A percentile compares a stretch with the other conserved stretches of the same genome.
phyloP scores from a whole-genome alignment of 1,284 basidiomycete species.

The Ustilago bromivora region DNA sequence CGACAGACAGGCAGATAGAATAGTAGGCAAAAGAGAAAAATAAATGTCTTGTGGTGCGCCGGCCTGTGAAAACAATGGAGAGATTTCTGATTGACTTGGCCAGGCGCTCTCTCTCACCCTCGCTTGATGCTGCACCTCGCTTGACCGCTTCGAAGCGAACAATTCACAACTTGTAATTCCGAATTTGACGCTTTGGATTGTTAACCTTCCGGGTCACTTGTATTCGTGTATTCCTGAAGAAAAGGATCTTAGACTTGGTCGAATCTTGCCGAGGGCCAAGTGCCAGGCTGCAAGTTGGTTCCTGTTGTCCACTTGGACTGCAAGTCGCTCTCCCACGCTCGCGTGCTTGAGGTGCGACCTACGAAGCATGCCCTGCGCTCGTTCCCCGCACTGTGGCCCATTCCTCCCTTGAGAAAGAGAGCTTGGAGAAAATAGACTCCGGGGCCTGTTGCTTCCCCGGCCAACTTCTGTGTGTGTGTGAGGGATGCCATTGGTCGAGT shows the following conservation, averaged over 20 bases:
- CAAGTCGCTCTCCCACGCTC: neutral
- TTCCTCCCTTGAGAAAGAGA: too few relatives aligned
- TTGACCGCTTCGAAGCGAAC: too few relatives aligned
- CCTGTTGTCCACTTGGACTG: slow-evolving; percentile 3
- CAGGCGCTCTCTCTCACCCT: neutral
- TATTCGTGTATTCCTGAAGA: neutral
- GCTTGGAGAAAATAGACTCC: slow-evolving; percentile 3
- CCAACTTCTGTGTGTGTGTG: neutral
- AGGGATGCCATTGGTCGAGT: neutral
- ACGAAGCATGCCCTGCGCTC: neutral
- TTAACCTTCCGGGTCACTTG: too few relatives aligned
- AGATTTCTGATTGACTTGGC: slow-evolving; percentile 9
- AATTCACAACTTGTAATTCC: neutral
- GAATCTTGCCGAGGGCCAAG: neutral
- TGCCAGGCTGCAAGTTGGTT: neutral
- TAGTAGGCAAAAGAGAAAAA: neutral
- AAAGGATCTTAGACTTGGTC: neutral
- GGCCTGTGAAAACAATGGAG: neutral
- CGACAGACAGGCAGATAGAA: too few relatives aligned
- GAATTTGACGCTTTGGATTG: neutral
- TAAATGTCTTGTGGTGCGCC: neutral
- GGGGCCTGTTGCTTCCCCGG: slow-evolving; percentile 1
- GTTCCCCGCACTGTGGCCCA: neutral
- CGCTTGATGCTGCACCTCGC: too few relatives aligned
- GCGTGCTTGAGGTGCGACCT: neutral